A percentile compares a stretch with the other conserved stretches of the same genome.
phyloP scores from a whole-genome alignment of 768 basidiomycete genomes.

The Leccinellum rugosiceps region DNA sequence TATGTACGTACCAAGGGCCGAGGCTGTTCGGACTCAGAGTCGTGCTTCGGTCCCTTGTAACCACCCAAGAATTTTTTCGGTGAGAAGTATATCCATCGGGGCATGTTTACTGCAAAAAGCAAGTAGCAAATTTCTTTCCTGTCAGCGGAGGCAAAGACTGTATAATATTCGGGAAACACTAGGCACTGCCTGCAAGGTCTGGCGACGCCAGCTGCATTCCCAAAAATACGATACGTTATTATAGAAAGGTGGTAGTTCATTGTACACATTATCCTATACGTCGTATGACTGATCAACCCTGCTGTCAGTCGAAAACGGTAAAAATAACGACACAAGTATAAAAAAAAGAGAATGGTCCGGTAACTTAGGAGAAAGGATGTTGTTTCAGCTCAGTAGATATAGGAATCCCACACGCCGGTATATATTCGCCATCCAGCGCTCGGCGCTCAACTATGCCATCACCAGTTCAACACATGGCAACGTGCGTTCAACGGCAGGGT shows the following conservation, averaged over 20 bases:
- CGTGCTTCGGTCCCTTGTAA: not conserved
- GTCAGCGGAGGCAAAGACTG: not conserved
- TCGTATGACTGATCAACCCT: not conserved
- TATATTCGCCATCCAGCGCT: not conserved
- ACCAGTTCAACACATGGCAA: conserved; percentile 3
- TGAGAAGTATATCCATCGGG: not conserved
- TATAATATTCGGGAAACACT: not conserved
- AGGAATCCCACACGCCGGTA: not conserved
- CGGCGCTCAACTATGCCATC: not conserved
- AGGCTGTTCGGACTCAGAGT: not conserved
- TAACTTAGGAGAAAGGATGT: not conserved
- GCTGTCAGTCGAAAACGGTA: not conserved
- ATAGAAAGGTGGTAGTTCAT: not conserved
- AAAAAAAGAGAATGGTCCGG: not conserved
- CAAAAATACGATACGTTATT: not conserved
- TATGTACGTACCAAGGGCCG: not conserved
- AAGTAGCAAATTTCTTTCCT: not conserved
- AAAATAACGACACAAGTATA: not conserved
- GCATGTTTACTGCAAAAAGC: not conserved
- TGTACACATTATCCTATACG: not conserved
- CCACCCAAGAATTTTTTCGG: not conserved
- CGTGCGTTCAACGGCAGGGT: conserved; percentile 8
- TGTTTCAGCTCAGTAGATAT: not conserved
- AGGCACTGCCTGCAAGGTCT: not conserved
- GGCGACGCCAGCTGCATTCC: too few relatives aligned